Base-by-base conservation (phyloP, 2,329 filamentous ascomycete species). In the Rutstroemia sp. region DNA sequence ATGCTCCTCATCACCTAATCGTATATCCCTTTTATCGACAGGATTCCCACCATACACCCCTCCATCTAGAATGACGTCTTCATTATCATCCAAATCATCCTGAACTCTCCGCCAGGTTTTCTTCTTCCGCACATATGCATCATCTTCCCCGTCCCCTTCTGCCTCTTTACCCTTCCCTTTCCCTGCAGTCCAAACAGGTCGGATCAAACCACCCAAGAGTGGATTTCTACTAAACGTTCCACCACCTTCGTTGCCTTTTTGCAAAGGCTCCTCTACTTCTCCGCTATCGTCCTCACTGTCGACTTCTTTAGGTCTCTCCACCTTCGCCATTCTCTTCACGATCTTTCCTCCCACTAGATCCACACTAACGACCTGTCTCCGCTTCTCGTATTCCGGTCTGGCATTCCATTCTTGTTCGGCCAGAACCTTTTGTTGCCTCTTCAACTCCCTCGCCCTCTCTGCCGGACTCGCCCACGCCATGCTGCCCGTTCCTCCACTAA, bases 381-480 rank as follows among this genome's bases (percentile, higher is more conserved):
- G 78, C 74, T 86, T 88, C 72, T 89, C 86, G 70, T 83, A 89
- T 60, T 88, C 86, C 0, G 85, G 85, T 48, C 78, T 74, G 8
- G 82, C 78, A 63, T 81, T 81, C 77, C 86, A 87, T 58, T 88
- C 83, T 70, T 86, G 78, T 66, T 88, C 84, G 9, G 84, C 75
- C 55, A 87, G 69, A 2, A 86, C 77, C 59, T 82, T 82, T 70
- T 88, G 86, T 70, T 89, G 86, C 61, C 79, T 79, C 69, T 87
- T 88, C 55, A 89, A 71, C 63, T 87, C 82, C 65, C 81, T 75
- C 2, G 86, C 86, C 48, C 86, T 76, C 68, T 89, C 84, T 23
- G 80, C 78, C 0, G 86, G 85, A 48, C 75, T 84, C 56, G 84
- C 84, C 86, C 86, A 89, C 69, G 86, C 79, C 61, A 80, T 87